phyloP scores from a whole-genome alignment of 1,284 basidiomycete species.

The Ganoderma sp. region DNA sequence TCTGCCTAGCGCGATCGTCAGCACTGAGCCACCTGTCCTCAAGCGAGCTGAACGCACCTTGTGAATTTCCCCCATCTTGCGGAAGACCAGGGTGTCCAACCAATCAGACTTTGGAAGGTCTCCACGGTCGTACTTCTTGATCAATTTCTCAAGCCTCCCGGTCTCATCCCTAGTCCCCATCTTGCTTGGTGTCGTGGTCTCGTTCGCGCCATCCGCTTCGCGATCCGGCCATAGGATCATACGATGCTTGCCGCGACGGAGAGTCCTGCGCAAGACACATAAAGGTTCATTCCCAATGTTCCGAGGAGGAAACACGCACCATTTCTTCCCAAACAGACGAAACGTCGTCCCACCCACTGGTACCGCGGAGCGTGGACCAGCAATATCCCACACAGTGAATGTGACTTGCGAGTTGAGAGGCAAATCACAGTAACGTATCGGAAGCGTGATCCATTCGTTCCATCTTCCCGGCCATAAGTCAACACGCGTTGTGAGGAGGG shows the following conservation, averaged over 20 bases:
- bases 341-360: slow-evolving; percentile 93
- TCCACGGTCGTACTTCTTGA: slow-evolving; percentile 95
- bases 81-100: slow-evolving; percentile 92
- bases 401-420: slow-evolving; percentile 88
- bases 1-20: slow-evolving; percentile 62
- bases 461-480: slow-evolving; percentile 59
- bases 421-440: slow-evolving; percentile 90
- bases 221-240: slow-evolving; percentile 83
- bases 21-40: not conserved
- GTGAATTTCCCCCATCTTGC: slow-evolving; percentile 93
- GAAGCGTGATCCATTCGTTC: slow-evolving; percentile 94
- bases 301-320: slow-evolving; percentile 52
- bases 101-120: slow-evolving; percentile 95
- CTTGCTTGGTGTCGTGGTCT: slow-evolving; percentile 89
- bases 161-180: slow-evolving; percentile 84
- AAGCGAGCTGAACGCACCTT: slow-evolving; percentile 56
- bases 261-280: slow-evolving; percentile 59
- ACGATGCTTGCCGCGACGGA: slow-evolving; percentile 91
- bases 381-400: slow-evolving; percentile 95
- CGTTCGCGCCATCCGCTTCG: slow-evolving; percentile 84
- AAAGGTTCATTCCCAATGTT: not conserved
- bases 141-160: slow-evolving; percentile 93
- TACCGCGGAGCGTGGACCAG: slow-evolving; percentile 72
- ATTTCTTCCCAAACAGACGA: slow-evolving; percentile 89
- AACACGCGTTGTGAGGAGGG: not conserved